Conservation (phyloP, 2,329 filamentous ascomycete species). For the Xylaria sp. region DNA sequence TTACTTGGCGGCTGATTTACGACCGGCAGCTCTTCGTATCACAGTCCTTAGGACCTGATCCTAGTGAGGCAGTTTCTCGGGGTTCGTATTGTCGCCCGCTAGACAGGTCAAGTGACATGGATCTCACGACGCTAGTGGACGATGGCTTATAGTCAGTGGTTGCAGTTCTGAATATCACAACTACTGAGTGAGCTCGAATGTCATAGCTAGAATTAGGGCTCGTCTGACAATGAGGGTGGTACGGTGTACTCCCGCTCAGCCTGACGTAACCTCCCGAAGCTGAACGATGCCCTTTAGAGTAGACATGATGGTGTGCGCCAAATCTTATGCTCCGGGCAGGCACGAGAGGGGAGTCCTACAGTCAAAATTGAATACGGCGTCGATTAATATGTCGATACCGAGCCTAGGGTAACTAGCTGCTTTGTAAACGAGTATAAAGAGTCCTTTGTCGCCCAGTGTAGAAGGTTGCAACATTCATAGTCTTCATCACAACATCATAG, state of each 20-base stretch:
- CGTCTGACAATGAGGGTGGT: conserved; percentile 5
- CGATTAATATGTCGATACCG: background rate
- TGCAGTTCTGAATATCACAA: conserved; percentile 21
- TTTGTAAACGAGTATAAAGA: conserved; percentile 28
- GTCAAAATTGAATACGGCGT: background rate
- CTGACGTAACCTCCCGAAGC: conserved; percentile 13
- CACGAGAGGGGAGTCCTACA: conserved; percentile 1
- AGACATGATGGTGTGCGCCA: background rate
- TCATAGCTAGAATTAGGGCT: conserved; percentile 16
- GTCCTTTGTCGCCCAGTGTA: background rate
- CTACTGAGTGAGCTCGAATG: background rate
- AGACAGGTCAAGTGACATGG: conserved; percentile 18
- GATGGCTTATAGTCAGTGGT: conserved; percentile 10
- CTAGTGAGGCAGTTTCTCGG: conserved; percentile 5
- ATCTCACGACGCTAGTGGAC: conserved; percentile 29
- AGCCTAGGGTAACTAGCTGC: background rate
- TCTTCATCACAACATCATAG: conserved; percentile 29
- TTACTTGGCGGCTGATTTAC: background rate
- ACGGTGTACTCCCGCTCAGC: conserved; percentile 18
- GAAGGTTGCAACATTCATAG: conserved; percentile 27
- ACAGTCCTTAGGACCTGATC: background rate
- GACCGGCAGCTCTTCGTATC: background rate
- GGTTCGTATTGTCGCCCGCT: conserved; percentile 28
- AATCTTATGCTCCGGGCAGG: conserved; percentile 1
- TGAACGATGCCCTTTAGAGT: background rate